These are phyloP conservation scores for Pezizomycotina sp. DNA, from an alignment of 2,329 filamentous ascomycete species.

Conservation along the genomic window DNA sequence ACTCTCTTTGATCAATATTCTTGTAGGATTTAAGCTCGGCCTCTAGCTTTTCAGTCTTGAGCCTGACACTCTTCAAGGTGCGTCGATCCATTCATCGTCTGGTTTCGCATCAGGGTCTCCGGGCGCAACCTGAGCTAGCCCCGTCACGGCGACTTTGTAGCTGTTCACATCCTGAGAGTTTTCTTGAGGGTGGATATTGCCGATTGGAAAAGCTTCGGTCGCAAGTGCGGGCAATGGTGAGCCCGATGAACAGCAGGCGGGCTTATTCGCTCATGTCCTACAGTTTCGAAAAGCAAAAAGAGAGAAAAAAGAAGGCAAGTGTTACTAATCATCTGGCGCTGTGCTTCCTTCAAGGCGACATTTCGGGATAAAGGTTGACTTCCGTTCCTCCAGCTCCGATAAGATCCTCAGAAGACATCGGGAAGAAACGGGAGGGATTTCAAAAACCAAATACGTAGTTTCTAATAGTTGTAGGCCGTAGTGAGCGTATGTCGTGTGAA, in stretches of 20 bases:
- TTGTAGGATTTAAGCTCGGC: conserved; percentile 79
- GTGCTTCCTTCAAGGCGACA: too few species aligned
- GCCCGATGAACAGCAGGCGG: conserved; percentile 70
- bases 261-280: too few species aligned
- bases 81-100: conserved; percentile 62
- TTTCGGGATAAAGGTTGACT: too few species aligned
- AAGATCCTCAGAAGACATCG: too few species aligned
- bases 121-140: conserved; percentile 47
- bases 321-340: too few species aligned
- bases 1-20: conserved; percentile 97
- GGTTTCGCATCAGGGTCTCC: conserved; percentile 48
- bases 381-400: too few species aligned
- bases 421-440: too few species aligned
- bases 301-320: too few species aligned
- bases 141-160: conserved; percentile 53
- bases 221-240: conserved; percentile 56
- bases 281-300: too few species aligned
- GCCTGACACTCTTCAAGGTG: conserved; percentile 48
- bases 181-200: conserved; percentile 60
- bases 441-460: too few species aligned
- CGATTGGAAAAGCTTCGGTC: conserved; percentile 61
- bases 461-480: too few species aligned
- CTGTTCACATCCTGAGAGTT: conserved; percentile 53
- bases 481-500: too few species aligned
- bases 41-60: conserved; percentile 61